Evolutionary conservation across 1,284 basidiomycete genomes (phyloP).

Genomic region (Athelia psychrophila): DNA sequence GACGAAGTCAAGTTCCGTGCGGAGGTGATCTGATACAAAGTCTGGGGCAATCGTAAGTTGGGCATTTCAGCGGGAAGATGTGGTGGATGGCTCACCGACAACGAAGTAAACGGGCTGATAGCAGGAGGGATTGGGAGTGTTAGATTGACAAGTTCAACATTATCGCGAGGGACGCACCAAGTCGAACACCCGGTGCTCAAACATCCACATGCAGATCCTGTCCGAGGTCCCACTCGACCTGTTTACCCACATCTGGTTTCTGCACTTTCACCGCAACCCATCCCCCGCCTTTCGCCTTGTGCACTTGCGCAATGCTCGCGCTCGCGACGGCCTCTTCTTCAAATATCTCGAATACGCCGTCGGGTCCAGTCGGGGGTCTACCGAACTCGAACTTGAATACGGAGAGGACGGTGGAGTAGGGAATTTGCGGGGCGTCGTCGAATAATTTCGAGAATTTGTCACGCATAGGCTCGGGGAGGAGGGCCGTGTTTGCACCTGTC

Average conservation of each 20-base stretch:
- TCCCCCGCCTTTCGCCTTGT: slow-evolving; percentile 62
- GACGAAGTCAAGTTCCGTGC: slow-evolving; percentile 78
- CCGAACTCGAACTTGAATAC: slow-evolving; percentile 77
- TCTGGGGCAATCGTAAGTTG: slow-evolving; percentile 45
- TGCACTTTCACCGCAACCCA: slow-evolving; percentile 86
- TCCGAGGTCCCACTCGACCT: slow-evolving; percentile 83
- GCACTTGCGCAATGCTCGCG: slow-evolving; percentile 89
- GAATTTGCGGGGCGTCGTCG: slow-evolving; percentile 83
- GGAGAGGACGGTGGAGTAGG: slow-evolving; percentile 63
- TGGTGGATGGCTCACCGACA: slow-evolving; percentile 51
- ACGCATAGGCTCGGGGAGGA: slow-evolving; percentile 81
- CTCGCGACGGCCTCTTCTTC: slow-evolving; percentile 75
- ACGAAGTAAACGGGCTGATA: slow-evolving; percentile 64
- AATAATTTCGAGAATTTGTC: slow-evolving; percentile 80
- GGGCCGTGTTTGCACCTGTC: slow-evolving; percentile 78
- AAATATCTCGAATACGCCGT: slow-evolving; percentile 76
- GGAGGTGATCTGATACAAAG: slow-evolving; percentile 79
- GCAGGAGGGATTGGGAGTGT: too few relatives aligned
- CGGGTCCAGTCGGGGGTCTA: slow-evolving; percentile 56
- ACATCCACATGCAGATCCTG: slow-evolving; percentile 68
- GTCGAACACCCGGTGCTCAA: slow-evolving; percentile 73
- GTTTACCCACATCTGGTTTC: slow-evolving; percentile 82
- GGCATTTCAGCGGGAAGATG: too few relatives aligned
- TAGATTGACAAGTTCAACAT: not conserved
- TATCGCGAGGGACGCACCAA: slow-evolving; percentile 27